phyloP scores from a whole-genome alignment of 148 eudicot species.

The Cornus controversa region DNA sequence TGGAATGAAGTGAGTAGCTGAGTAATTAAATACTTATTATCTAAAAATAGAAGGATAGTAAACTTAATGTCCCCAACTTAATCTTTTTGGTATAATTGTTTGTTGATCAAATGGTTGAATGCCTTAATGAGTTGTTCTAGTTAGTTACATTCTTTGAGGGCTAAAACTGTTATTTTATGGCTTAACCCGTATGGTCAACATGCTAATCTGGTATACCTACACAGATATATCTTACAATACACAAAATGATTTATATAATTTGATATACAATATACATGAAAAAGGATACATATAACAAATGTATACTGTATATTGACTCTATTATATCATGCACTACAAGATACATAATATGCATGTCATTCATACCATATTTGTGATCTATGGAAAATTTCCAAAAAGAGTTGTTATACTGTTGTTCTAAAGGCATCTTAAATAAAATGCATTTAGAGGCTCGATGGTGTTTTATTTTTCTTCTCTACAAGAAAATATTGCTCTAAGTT shows the following conservation, averaged over 20 bases:
- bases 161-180: not conserved
- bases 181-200: not conserved
- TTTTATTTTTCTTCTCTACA: not conserved
- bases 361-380: not conserved
- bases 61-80: not conserved
- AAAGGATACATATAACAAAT: too few species aligned
- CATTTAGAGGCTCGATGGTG: not conserved
- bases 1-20: constrained; percentile 85
- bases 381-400: not conserved
- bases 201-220: not conserved
- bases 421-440: not conserved
- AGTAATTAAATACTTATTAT: not conserved
- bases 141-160: not conserved
- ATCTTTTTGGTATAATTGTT: not conserved
- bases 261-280: not conserved
- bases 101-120: not conserved
- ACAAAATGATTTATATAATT: not conserved
- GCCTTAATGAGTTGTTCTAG: not conserved
- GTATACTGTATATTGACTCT: not conserved
- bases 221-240: not conserved
- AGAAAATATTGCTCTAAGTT: not conserved
- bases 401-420: not conserved
- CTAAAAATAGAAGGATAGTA: not conserved
- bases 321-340: not conserved
- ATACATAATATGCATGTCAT: not conserved